Base-by-base conservation (phyloP, 2,329 filamentous ascomycete species). In the Myriosclerotinia scirpicola region DNA sequence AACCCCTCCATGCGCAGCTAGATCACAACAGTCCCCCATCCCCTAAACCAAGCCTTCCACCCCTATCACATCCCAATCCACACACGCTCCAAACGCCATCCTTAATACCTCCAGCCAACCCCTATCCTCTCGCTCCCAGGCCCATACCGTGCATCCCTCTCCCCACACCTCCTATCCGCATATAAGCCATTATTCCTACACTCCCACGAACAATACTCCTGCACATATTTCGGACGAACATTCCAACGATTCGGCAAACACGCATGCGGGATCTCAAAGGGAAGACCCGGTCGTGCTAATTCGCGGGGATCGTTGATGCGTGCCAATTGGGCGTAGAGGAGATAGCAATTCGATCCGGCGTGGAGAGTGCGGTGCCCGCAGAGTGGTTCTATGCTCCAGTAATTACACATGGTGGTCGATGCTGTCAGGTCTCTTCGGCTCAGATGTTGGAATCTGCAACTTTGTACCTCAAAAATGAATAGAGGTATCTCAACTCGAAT, bases 231-330 rank as follows among this genome's bases (percentile, higher is more conserved):
- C 30, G 65, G 66, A 5, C 53, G 65, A 11, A 73, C 58, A 63
- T 76, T 76, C 42, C 64, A 36, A 46, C 59, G 62, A 63, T 74
- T 71, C 30, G 74, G 74, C 15, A 71, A 60, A 67, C 74, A 75
- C 48, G 67, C 55, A 7, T 58, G 59, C 14, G 74, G 73, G 12
- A 76, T 67, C 38, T 73, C 66, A 59, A 76, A 75, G 1, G 74
- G 74, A 20, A 75, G 11, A 42, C 65, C 65, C 5, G 61, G 53
- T 15, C 66, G 62, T 14, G 66, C 58, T 20, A 46, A 60, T 55
- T 75, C 72, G 44, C 58, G 40, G 0, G 74, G 74, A 34, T 75
- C 61, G 65, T 76, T 75, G 66, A 76, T 75, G 15, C 75, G 71
- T 67, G 75, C 72, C 2, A 76, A 70, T 61, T 76, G 75, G 15